A percentile compares a stretch with the other conserved stretches of the same genome.
Conservation (phyloP, 2,329 filamentous ascomycete species). For the Sclerotinia sclerotiorum region DNA sequence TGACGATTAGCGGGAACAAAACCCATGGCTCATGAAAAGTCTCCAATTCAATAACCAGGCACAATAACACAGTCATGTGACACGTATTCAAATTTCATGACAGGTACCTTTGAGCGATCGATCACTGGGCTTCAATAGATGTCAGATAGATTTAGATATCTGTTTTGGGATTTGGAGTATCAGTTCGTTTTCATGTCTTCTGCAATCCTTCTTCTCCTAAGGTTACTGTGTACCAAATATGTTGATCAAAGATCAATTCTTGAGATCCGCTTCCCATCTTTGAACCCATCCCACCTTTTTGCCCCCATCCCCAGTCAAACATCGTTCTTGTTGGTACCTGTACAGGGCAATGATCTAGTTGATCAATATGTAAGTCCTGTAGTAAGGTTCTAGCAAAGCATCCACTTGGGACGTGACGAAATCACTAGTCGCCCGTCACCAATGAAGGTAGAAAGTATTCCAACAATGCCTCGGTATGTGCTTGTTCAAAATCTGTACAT, state of each 20-base stretch:
- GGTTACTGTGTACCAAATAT: background rate
- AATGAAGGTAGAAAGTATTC: background rate
- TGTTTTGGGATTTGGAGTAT: background rate
- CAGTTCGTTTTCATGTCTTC: background rate
- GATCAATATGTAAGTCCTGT: background rate
- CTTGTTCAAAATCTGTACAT: too few relatives aligned
- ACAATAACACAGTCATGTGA: slow-evolving; percentile 1
- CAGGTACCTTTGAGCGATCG: slow-evolving; percentile 16
- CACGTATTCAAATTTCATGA: background rate
- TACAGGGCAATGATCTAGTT: background rate
- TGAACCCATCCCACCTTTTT: background rate
- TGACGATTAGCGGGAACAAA: slow-evolving; percentile 12
- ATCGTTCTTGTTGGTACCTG: background rate
- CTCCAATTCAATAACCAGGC: background rate
- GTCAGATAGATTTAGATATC: background rate
- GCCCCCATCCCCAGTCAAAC: background rate
- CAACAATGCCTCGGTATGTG: background rate
- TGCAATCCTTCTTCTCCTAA: background rate
- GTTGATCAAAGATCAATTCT: background rate
- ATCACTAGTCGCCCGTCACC: background rate
- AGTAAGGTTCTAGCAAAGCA: background rate
- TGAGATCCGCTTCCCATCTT: background rate
- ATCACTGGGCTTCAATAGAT: slow-evolving; percentile 1
- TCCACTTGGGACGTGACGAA: background rate
- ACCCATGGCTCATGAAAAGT: background rate